Conservation (phyloP, 768 basidiomycete genomes). For the Suillus discolor region DNA sequence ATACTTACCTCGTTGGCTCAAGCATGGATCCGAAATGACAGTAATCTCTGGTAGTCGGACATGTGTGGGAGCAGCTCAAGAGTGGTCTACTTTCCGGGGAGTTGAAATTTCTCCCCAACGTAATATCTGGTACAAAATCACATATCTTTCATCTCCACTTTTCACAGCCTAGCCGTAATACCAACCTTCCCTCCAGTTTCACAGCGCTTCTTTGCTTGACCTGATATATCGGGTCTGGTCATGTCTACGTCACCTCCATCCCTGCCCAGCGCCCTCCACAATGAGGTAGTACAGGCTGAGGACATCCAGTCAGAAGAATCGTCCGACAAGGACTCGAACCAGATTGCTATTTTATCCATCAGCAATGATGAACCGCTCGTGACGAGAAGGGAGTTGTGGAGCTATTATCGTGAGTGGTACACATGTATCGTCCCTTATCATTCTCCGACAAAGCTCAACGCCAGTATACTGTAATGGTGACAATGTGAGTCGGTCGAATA, state of each 20-base stretch:
- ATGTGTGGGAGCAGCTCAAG: not conserved
- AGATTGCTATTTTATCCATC: constrained; percentile 42
- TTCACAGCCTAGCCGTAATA: not conserved
- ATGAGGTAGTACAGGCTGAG: constrained; percentile 11
- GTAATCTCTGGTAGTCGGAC: not conserved
- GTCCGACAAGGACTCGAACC: constrained; percentile 11
- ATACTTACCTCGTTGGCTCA: not conserved
- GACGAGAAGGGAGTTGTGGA: constrained; percentile 75
- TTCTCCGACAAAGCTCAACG: not conserved
- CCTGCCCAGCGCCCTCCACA: not conserved
- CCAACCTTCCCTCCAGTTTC: not conserved
- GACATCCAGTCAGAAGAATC: constrained; percentile 13
- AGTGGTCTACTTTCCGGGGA: not conserved
- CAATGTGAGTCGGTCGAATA: constrained; percentile 48
- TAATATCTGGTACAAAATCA: not conserved
- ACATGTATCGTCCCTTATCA: not conserved
- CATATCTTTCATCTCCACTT: not conserved
- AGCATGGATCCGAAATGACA: not conserved
- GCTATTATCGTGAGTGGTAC: constrained; percentile 64
- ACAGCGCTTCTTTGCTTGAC: not conserved
- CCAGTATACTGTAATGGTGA: constrained; percentile 83
- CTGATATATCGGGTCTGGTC: not conserved
- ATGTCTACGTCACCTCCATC: constrained; percentile 19
- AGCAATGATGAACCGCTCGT: constrained; percentile 65
- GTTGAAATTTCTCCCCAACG: not conserved